Conservation (phyloP, 176 grass and related monocot genomes). For the Ampelocalamus luodianensis region DNA sequence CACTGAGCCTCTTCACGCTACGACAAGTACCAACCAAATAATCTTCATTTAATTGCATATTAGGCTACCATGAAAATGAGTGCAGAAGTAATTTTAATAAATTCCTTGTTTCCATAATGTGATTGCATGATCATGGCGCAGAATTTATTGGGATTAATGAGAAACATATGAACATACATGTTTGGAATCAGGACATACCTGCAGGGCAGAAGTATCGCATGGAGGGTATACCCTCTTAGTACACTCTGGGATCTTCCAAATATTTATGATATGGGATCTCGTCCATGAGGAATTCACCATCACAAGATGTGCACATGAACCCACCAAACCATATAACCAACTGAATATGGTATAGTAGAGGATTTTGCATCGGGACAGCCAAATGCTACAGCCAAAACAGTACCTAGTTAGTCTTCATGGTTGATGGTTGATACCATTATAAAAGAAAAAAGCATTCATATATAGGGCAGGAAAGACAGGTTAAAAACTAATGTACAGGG, state of each 20-base stretch:
- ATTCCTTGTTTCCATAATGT: constrained; percentile 1
- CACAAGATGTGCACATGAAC: constrained; percentile 85
- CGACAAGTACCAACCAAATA: constrained; percentile 6
- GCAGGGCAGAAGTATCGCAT: constrained; percentile 83
- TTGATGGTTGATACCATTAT: background rate
- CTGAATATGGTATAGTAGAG: constrained; percentile 93
- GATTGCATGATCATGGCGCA: background rate
- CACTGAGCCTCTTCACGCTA: no score
- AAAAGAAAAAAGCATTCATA: background rate
- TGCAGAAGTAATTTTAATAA: background rate
- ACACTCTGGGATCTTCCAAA: constrained; percentile 84
- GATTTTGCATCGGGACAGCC: constrained; percentile 84
- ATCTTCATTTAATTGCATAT: background rate
- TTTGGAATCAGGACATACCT: constrained; percentile 52
- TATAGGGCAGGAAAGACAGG: background rate
- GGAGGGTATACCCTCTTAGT: constrained; percentile 90
- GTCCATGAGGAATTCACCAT: constrained; percentile 99
- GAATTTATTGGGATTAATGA: constrained; percentile 3
- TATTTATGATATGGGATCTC: constrained; percentile 74
- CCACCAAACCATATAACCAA: constrained; percentile 89
- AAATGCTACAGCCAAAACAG: constrained; percentile 53
- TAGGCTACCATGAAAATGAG: constrained; percentile 18
- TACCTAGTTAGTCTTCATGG: constrained; percentile 22
- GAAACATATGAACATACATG: constrained; percentile 23
- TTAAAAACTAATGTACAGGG: background rate